phyloP scores from a whole-genome alignment of 805 yeast genomes.

The Kuraishia capsulata region DNA sequence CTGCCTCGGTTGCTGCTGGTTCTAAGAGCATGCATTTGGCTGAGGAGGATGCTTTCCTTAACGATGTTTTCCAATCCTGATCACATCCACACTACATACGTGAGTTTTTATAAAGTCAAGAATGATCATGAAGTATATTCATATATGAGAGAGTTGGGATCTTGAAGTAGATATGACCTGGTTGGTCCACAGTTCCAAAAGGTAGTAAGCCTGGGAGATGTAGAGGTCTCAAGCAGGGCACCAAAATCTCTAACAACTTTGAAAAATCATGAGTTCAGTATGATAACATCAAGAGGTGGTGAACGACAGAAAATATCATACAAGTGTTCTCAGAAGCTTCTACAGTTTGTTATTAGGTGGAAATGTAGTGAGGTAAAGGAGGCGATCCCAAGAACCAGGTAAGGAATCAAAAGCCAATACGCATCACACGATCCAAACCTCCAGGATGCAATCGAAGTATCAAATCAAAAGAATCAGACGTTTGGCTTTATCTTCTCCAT shows the following conservation, averaged over 20 bases:
- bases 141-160: too few relatives aligned
- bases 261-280: too few relatives aligned
- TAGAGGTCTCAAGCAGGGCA: too few relatives aligned
- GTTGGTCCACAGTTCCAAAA: too few relatives aligned
- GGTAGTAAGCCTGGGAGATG: too few relatives aligned
- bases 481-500: conserved; percentile 55
- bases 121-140: not conserved
- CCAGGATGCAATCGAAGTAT: conserved; percentile 31
- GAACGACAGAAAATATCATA: too few relatives aligned
- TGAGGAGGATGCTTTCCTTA: conserved; percentile 83
- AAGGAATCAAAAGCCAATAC: too few relatives aligned
- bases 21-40: conserved; percentile 77
- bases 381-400: too few relatives aligned
- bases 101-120: not conserved
- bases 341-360: not conserved
- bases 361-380: not conserved
- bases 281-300: too few relatives aligned
- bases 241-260: too few relatives aligned
- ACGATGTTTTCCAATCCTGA: conserved; percentile 49
- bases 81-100: not conserved
- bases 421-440: conserved; percentile 41
- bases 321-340: too few relatives aligned
- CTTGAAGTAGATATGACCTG: too few relatives aligned
- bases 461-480: conserved; percentile 27
- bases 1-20: conserved; percentile 98